phyloP scores from a whole-genome alignment of 345 rosid genomes.

The Eutrema heterophyllum region DNA sequence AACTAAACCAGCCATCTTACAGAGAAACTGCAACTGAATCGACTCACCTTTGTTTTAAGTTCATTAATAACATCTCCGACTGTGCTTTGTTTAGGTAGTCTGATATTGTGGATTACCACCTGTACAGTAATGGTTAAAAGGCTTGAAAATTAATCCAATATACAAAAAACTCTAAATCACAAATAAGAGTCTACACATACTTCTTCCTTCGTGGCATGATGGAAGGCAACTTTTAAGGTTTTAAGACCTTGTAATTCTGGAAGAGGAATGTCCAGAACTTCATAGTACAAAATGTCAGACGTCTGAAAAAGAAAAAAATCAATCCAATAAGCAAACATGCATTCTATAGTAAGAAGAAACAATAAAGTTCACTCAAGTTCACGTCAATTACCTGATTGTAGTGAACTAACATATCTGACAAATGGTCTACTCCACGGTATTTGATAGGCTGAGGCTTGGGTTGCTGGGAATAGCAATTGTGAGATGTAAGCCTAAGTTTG shows the following conservation, averaged over 20 bases:
- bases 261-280: constrained; percentile 93
- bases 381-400: constrained; percentile 67
- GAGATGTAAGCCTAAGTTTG: constrained; percentile 90
- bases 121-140: constrained; percentile 32
- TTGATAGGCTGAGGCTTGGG: constrained; percentile 96
- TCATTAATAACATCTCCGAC: constrained; percentile 91
- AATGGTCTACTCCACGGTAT: constrained; percentile 79
- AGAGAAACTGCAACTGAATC: neutral
- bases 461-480: constrained; percentile 98
- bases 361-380: constrained; percentile 3
- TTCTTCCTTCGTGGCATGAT: constrained; percentile 76
- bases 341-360: constrained; percentile 8
- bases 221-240: constrained; percentile 82
- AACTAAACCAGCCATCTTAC: constrained; percentile 4
- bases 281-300: constrained; percentile 88
- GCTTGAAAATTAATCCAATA: neutral
- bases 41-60: constrained; percentile 73
- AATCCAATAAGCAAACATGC: constrained; percentile 21
- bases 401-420: constrained; percentile 88
- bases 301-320: constrained; percentile 38
- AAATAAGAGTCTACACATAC: constrained; percentile 38
- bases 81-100: constrained; percentile 90
- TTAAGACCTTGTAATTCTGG: constrained; percentile 92
- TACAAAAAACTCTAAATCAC: neutral
- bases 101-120: constrained; percentile 79